Conservation (phyloP, 306 rosid genomes). For the Nissolia schottii region DNA sequence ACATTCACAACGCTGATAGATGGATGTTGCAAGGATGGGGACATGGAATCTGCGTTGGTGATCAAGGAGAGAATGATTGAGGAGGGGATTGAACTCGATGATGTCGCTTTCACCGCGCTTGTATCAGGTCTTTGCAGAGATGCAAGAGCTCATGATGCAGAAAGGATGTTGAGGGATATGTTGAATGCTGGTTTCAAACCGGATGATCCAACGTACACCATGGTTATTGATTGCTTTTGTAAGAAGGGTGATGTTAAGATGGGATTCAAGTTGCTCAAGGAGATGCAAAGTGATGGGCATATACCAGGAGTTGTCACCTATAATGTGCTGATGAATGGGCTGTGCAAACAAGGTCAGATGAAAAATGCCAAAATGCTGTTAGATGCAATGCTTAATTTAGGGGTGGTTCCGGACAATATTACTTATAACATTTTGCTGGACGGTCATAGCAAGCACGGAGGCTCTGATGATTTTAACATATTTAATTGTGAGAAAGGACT, state of each 20-base stretch:
- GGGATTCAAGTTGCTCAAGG: slow-evolving; percentile 73
- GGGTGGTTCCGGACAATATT: slow-evolving; percentile 80
- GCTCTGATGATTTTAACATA: slow-evolving; percentile 35
- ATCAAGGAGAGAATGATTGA: slow-evolving; percentile 51
- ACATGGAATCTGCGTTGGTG: slow-evolving; percentile 58
- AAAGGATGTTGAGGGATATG: slow-evolving; percentile 66
- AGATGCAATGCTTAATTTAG: slow-evolving; percentile 79
- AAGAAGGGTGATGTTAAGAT: slow-evolving; percentile 64
- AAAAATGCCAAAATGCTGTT: slow-evolving; percentile 80
- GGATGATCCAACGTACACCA: slow-evolving; percentile 63
- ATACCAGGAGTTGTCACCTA: slow-evolving; percentile 68
- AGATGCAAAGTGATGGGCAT: slow-evolving; percentile 62
- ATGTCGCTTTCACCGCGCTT: slow-evolving; percentile 71
- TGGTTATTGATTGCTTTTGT: slow-evolving; percentile 79
- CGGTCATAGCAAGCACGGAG: slow-evolving; percentile 77
- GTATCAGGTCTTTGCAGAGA: slow-evolving; percentile 72
- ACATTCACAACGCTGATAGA: slow-evolving; percentile 78
- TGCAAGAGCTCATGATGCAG: slow-evolving; percentile 61
- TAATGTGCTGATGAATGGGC: slow-evolving; percentile 84
- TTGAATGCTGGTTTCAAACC: slow-evolving; percentile 61
- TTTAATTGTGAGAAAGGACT: slow-evolving; percentile 63
- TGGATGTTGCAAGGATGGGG: slow-evolving; percentile 84
- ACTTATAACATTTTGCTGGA: slow-evolving; percentile 79
- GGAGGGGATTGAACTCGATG: slow-evolving; percentile 57
- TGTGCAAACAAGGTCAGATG: slow-evolving; percentile 93